Conservation (phyloP, 164 flowering plant species). For the Buxus sempervirens region DNA sequence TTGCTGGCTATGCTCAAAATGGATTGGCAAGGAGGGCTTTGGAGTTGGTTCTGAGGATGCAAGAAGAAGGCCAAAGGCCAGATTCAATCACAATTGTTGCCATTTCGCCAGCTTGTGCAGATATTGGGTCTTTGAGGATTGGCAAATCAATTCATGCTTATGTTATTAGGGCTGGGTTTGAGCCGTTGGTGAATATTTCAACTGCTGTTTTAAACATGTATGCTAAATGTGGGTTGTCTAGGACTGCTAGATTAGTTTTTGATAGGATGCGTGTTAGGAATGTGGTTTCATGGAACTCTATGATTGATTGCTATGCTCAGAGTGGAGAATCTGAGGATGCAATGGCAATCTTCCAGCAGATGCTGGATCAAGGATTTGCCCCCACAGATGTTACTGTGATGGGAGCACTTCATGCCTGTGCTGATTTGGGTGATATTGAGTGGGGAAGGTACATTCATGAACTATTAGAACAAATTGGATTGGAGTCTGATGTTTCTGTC, state of each 20-base stretch:
- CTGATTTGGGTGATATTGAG: conserved; percentile 58
- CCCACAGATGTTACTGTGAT: conserved; percentile 72
- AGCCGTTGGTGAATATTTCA: conserved; percentile 49
- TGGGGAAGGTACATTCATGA: conserved; percentile 55
- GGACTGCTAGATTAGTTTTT: conserved; percentile 55
- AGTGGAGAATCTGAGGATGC: conserved; percentile 62
- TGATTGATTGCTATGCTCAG: conserved; percentile 78
- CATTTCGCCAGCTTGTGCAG: conserved; percentile 62
- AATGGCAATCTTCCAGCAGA: conserved; percentile 43
- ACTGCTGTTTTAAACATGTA: conserved; percentile 80
- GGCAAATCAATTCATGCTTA: conserved; percentile 76
- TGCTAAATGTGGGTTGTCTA: conserved; percentile 55
- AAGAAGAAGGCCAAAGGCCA: conserved; percentile 46
- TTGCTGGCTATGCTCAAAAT: conserved; percentile 78
- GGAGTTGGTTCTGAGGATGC: conserved; percentile 59
- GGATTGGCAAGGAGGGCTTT: conserved; percentile 51
- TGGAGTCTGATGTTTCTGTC: conserved; percentile 55
- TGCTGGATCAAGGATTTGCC: conserved; percentile 62
- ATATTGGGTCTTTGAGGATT: conserved; percentile 38
- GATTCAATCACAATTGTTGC: conserved; percentile 66
- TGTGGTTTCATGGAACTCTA: conserved; percentile 82
- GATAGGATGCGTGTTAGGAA: conserved; percentile 56
- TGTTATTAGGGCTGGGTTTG: conserved; percentile 55
- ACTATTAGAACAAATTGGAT: conserved; percentile 37
- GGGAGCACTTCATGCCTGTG: conserved; percentile 76